A percentile compares a stretch with the other conserved stretches of the same genome.
phyloP scores from a whole-genome alignment of 208 protist genomes.

The Trichomonas gallinae region DNA sequence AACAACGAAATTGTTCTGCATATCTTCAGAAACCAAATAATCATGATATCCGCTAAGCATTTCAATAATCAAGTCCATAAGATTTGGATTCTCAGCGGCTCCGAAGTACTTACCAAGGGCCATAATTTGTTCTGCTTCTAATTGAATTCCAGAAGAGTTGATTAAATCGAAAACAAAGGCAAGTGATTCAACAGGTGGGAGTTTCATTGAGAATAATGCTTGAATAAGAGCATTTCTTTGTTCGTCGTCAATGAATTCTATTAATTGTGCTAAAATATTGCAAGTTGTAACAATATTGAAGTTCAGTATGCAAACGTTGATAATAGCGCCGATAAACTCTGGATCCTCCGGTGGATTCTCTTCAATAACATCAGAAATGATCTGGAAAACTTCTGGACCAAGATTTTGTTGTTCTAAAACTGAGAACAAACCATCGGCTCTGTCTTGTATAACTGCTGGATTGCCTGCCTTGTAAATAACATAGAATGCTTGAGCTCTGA shows the following conservation, averaged over 20 bases:
- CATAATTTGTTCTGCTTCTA: not conserved
- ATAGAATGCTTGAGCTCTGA: not conserved
- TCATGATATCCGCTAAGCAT: not conserved
- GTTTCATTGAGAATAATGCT: not conserved
- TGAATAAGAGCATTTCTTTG: not conserved
- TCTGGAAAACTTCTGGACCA: not conserved
- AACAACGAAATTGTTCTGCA: not conserved
- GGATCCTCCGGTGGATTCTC: not conserved
- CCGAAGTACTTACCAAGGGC: not conserved
- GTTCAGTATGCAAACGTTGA: not conserved
- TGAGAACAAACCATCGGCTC: not conserved
- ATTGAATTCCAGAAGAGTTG: not conserved
- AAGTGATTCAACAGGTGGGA: not conserved
- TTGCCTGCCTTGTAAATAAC: not conserved
- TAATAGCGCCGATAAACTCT: not conserved
- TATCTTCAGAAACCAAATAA: not conserved
- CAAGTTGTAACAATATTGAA: not conserved
- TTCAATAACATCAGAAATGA: not conserved
- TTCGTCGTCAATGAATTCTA: not conserved
- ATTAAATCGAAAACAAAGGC: not conserved
- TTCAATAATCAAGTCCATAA: not conserved
- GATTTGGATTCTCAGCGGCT: not conserved
- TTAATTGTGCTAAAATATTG: not conserved
- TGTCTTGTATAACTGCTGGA: not conserved
- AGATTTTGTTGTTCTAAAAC: not conserved